Evolutionary conservation across 208 protist genomes (phyloP), one percentile per base, ranked within the genome.

Genomic region (Leishmania martiniquensis): DNA sequence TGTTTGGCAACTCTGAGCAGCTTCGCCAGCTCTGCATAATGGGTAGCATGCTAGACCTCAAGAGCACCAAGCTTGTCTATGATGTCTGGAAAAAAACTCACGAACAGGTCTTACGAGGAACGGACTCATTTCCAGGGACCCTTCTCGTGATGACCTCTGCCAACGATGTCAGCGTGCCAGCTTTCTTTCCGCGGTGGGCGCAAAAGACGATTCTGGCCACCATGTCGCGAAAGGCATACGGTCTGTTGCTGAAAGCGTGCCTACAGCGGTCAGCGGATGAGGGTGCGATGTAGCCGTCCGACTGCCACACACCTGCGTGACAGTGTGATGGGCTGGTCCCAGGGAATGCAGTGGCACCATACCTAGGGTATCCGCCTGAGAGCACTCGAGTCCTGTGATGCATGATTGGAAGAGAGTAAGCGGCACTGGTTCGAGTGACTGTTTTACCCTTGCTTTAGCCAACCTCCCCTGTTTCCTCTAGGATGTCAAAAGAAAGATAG

Each of bases 121-220:
- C 70, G 17, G 73, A 63, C 12, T 54, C 72, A 32, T 39, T 80
- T 15, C 76, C 83, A 12, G 87, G 84, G 1, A 89, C 83, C 9
- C 81, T 94, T 32, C 79, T 94, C 47, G 75, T 94, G 32, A 94
- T 94, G 86, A 94, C 87, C 1, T 91, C 90, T 20, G 87, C 88
- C 1, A 94, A 91, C 82, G 83, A 94, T 55, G 85, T 85, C 17
- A 65, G 80, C 15, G 77, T 94, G 4, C 84, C 90, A 25, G 82
- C 39, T 2, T 72, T 75, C 22, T 44, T 92, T 55, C 90, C 90
- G 15, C 60, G 78, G 69, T 92, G 85, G 84, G 72, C 84, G 47
- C 88, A 92, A 70, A 72, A 63, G 69, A 86, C 81, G 69, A 72
- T 94, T 13, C 69, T 83, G 13, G 65, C 65, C 1, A 73, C 81